phyloP scores from a whole-genome alignment of 2,329 filamentous ascomycete species.

The Sporothrix protearum region DNA sequence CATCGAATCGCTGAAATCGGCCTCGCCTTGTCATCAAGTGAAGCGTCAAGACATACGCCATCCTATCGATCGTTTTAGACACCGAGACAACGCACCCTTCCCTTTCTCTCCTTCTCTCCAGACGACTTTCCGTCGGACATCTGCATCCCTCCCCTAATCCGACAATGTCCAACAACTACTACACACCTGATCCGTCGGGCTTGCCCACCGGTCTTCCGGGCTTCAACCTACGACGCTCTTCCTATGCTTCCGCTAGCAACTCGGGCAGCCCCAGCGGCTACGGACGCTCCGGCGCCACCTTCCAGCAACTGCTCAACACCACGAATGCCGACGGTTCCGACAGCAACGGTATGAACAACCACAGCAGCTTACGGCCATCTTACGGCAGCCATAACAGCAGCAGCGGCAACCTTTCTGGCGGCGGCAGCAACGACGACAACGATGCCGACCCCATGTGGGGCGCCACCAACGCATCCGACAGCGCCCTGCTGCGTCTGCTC shows the following conservation, averaged over 20 bases:
- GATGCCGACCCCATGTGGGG: constrained; percentile 35
- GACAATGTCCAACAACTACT: constrained; percentile 45
- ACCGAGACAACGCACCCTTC: background rate
- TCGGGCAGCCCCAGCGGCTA: constrained; percentile 36
- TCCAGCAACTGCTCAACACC: constrained; percentile 50
- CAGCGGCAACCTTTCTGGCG: background rate
- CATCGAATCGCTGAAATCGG: background rate
- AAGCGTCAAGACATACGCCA: background rate
- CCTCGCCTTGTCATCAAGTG: background rate
- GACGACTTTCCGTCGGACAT: background rate
- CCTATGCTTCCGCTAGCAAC: constrained; percentile 45
- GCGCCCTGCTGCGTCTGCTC: constrained; percentile 29
- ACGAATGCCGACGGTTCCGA: constrained; percentile 23
- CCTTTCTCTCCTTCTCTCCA: background rate
- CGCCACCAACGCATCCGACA: constrained; percentile 32
- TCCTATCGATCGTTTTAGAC: background rate
- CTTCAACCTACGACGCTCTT: constrained; percentile 38
- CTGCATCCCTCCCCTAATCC: constrained; percentile 10
- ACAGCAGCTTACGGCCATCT: constrained; percentile 30
- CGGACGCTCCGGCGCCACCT: constrained; percentile 41
- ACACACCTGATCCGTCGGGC: constrained; percentile 33
- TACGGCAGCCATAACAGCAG: constrained; percentile 17
- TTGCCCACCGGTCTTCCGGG: constrained; percentile 31
- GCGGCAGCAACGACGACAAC: background rate
- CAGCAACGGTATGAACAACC: constrained; percentile 25